Evolutionary conservation across 2,329 filamentous ascomycete species (phyloP), one percentile per base, ranked within the genome.

Genomic region (Furcasterigmium furcatum): DNA sequence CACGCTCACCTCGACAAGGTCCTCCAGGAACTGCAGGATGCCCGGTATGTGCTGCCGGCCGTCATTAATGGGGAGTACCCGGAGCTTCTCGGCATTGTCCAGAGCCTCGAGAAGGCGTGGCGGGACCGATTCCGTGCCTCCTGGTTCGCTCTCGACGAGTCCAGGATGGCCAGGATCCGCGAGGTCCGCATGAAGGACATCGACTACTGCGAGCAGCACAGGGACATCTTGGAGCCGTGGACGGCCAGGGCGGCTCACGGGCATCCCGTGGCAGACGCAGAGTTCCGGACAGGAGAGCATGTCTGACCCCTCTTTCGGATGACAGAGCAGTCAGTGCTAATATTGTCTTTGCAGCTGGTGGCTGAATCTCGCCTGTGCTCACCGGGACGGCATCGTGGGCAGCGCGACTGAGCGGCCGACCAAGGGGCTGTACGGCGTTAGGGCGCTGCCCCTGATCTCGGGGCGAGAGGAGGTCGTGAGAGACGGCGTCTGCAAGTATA

Each of bases 321-420:
- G 13, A 8, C 25, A 8, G 8, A 8, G 8, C 25, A 29, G 25
- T 9, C 21, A 36, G 4, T 41, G 9, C 16, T 8, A 9, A 13
- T 10, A 16, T 13, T 27, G 4, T 8, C 12, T 9, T 18, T 13
- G 9, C 44, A 82, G 79, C 45, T 83, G 75, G 79, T 82, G 78
- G 76, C 58, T 79, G 16, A 77, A 79, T 44, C 63, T 80, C 25
- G 71, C 74, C 29, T 80, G 77, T 52, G 79, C 76, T 3, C 65
- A 74, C 47, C 70, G 76, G 22, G 79, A 82, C 52, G 77, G 79
- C 18, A 75, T 82, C 16, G 69, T 79, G 9, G 65, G 62, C 8
- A 69, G 62, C 43, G 65, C 67, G 12, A 51, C 60, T 4, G 73
- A 79, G 50, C 68, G 52, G 13, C 65, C 73, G 1, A 76, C 74